Evolutionary conservation across 129 eudicot species (phyloP).

Genomic region (sunflower (Helianthus annuus)): DNA sequence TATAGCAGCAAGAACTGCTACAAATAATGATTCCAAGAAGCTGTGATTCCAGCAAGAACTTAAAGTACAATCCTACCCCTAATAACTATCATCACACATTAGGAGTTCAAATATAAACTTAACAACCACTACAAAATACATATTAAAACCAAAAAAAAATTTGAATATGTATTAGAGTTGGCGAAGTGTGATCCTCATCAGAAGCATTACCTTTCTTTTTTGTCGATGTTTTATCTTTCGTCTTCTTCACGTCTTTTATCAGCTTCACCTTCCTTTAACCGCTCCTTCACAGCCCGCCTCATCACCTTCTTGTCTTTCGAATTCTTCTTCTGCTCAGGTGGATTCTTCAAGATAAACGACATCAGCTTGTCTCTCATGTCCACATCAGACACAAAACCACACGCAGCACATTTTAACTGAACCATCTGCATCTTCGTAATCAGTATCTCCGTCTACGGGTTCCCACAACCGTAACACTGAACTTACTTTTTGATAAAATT

Average conservation of each 20-base stretch:
- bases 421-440: slow-evolving; percentile 17
- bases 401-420: slow-evolving; percentile 9
- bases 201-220: slow-evolving; percentile 10
- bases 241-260: slow-evolving; percentile 5
- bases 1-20: no score
- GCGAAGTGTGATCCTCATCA: slow-evolving; percentile 4
- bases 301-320: slow-evolving; percentile 16
- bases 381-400: slow-evolving; percentile 23
- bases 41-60: no score
- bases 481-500: slow-evolving; percentile 18
- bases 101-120: no score
- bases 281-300: slow-evolving; percentile 14
- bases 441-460: slow-evolving; percentile 15
- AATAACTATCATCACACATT: no score
- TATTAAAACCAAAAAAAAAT: no score
- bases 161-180: no score
- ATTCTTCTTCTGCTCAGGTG: slow-evolving; percentile 7
- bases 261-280: slow-evolving; percentile 20
- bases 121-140: no score
- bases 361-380: slow-evolving; percentile 13
- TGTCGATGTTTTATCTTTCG: background rate
- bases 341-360: slow-evolving; percentile 21
- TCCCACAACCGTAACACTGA: slow-evolving; percentile 19
- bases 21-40: no score
- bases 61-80: no score